Evolutionary conservation across 2,329 filamentous ascomycete species (phyloP).

Genomic region (Ophiostoma sp.): DNA sequence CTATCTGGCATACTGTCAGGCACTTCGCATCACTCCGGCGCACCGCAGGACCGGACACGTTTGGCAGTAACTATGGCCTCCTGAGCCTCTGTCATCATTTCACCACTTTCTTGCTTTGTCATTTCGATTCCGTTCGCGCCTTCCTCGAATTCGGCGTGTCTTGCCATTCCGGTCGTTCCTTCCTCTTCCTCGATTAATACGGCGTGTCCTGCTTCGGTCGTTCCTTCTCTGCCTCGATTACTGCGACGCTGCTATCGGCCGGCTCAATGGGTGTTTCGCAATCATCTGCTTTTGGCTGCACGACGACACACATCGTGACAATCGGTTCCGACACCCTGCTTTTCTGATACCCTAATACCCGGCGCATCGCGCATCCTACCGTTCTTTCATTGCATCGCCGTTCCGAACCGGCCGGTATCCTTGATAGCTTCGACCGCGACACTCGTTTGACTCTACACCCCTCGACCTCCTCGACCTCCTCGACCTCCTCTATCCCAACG

Average conservation of each 20-base stretch:
- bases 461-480: no score
- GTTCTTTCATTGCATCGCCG: neutral
- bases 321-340: neutral
- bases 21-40: conserved; percentile 3
- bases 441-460: neutral
- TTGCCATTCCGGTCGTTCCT: conserved; percentile 3
- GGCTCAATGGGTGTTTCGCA: conserved; percentile 12
- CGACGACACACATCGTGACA: conserved; percentile 22
- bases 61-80: neutral
- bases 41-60: conserved; percentile 10
- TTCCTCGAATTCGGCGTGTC: neutral
- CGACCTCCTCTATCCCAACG: no score
- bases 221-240: neutral
- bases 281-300: neutral
- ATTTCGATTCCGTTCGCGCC: neutral
- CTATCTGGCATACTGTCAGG: neutral
- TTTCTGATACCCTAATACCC: neutral
- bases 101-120: neutral
- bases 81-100: conserved; percentile 6
- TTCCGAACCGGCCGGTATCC: neutral
- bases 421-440: conserved; percentile 4
- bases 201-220: neutral
- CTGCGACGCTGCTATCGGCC: conserved; percentile 11
- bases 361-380: conserved; percentile 2
- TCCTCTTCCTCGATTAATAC: neutral